Base-by-base conservation (phyloP, 371 early-diverging fungal species). In the Syncephalis plumigaleata region DNA sequence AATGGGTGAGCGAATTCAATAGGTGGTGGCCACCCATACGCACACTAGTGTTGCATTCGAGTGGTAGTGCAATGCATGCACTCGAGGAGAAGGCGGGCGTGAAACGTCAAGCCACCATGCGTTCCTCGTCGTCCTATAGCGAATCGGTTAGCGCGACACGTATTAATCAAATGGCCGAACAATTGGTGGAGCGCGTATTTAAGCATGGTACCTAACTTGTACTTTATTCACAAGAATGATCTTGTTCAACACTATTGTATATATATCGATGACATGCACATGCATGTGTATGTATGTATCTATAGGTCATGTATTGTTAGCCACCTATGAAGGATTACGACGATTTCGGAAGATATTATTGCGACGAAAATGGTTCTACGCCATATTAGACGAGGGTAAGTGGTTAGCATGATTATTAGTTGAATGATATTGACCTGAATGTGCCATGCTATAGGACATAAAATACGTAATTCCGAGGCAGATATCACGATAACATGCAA, bases 1-100 rank as follows among this genome's bases (percentile, higher is more conserved):
- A 96, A 60, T 99, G 99, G 99, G 84, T 87, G 8, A 77, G 84
- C 53, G 98, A 97, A 54, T 82, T 91, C 55, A 91, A 91, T 58
- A 68, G 70, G 20, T 94, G 98, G 92, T 91, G 86, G 83, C 88
- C 96, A n/a, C 80, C 84, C n/a, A 56, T 91, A 26, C 73, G 91
- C 15, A 86, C 92, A 0, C 80, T 76, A 18, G 80, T 95, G 40
- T 56, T 96, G 24, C 94, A 98, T 54, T 61, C 82, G 3, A 78
- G 78, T 27, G 92, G 91, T 4, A 71, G 74, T 52, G 91, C 78
- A 0, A 63, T 89, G 31, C 31, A 31, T 11, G 11, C 31, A 31
- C 4, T 31, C 4, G 31, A 31, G 11, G 11, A 7, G 31, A 11
- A 31, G 7, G 31, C 4, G 31, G 11, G 7, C 4, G 4, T 11